Base-by-base conservation (phyloP, 352 stramenopile species). In the Elongisporangium prolatum region DNA sequence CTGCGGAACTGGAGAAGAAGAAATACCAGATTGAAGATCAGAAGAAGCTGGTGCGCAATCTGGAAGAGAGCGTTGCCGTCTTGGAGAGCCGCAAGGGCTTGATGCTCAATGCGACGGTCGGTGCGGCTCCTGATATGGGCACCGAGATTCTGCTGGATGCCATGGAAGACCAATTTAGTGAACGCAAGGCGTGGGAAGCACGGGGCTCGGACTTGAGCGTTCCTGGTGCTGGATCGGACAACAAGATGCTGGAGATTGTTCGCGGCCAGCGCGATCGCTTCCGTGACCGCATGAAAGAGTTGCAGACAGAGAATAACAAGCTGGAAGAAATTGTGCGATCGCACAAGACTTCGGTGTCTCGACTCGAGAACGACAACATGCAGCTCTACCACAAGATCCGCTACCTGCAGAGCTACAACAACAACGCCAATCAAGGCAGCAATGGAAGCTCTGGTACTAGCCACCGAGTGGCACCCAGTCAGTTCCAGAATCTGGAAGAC, bases 331-430 rank as follows among this genome's bases (percentile, higher is more conserved):
- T 86, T n/a, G 80, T 69, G 24, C 72, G 73, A 18, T 77, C 72
- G 52, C 86, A 78, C 57, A 84, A 87, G 59, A 78, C 60, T 55
- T 85, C 82, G 22, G 80, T 86, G 18, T 57, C 80, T 3, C 84
- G 81, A 25, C 73, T 97, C 25, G 86, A 96, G 68, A 77, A 74
- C 0, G 89, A 97, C 70, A 97, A 97, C 72, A 90, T 97, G 74
- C 81, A 95, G 61, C 67, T 97, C 14, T 96, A 96, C 60, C 80
- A 96, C 64, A 97, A 97, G 69, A 90, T 97, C 54, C 79, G 86
- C 4, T 93, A 91, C 58, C 54, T 95, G 52, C 80, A 93, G 54
- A 96, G 78, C 68, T 93, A 91, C 59, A 67, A 74, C n/a, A 62
- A 61, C 3, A 71, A 61, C 22, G 65, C 48, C 24, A 63, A 24